These are phyloP conservation scores for Micromonas commoda DNA, from an alignment of 139 green algal species.

Conservation along the genomic window DNA sequence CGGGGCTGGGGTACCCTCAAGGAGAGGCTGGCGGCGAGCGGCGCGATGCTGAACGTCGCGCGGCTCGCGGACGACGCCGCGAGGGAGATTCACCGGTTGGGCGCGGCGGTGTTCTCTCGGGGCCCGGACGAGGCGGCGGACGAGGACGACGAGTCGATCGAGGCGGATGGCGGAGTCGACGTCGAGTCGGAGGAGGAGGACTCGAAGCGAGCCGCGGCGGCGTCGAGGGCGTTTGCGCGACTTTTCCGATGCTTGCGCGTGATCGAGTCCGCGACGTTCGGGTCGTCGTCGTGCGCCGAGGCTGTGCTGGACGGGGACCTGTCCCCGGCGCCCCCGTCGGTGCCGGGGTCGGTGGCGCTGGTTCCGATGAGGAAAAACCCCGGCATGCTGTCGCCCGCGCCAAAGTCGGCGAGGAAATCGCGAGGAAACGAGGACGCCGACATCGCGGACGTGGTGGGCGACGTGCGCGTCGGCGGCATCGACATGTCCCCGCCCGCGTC, in stretches of 20 bases:
- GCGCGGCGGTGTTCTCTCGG: not conserved
- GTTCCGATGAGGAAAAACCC: no score
- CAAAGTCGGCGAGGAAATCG: not conserved
- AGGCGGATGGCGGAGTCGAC: not conserved
- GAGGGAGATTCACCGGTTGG: not conserved
- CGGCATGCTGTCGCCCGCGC: not conserved
- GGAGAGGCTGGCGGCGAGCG: not conserved
- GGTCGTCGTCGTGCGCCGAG: not conserved
- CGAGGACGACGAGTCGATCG: not conserved
- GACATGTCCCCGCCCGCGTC: no score
- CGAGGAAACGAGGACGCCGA: no score
- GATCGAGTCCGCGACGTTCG: conserved; percentile 9
- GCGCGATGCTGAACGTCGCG: not conserved
- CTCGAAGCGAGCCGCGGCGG: not conserved
- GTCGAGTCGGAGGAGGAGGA: not conserved
- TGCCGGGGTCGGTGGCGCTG: no score
- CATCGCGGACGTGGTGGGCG: no score
- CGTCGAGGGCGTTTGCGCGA: not conserved
- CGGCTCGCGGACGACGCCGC: not conserved
- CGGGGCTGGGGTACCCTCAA: not conserved
- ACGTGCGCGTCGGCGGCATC: no score
- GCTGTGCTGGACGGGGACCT: not conserved
- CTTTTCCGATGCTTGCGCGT: conserved; percentile 18
- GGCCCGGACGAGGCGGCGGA: no score
- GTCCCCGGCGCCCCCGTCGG: not conserved